phyloP scores from a whole-genome alignment of 2,329 filamentous ascomycete species.

The Alternaria dauci region DNA sequence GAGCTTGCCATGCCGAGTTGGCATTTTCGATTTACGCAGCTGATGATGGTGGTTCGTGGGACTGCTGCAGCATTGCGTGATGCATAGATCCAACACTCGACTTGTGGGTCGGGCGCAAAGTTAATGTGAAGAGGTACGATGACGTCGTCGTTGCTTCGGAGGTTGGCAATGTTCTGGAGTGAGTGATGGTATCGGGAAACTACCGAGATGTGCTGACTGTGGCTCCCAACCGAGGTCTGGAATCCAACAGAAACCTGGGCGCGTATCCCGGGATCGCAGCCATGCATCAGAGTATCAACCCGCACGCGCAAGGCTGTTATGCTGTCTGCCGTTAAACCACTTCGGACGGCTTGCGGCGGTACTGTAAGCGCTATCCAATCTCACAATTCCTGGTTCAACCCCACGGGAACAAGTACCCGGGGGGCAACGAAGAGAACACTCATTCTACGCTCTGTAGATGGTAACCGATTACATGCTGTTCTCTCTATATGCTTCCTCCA shows the following conservation, averaged over 20 bases:
- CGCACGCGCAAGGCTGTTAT: background rate
- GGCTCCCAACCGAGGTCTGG: slow-evolving; percentile 3
- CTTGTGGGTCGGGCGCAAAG: background rate
- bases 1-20: background rate
- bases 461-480: background rate
- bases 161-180: background rate
- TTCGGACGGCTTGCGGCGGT: background rate
- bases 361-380: background rate
- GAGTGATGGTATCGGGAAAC: background rate
- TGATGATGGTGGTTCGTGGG: background rate
- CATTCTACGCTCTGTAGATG: background rate
- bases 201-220: background rate
- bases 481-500: background rate
- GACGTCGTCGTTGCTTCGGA: slow-evolving; percentile 5
- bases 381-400: background rate
- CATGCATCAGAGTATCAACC: background rate
- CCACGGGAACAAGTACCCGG: background rate
- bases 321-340: background rate
- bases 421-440: background rate
- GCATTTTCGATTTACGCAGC: background rate
- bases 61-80: background rate
- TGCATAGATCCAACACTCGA: background rate
- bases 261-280: background rate
- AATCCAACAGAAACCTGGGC: background rate
- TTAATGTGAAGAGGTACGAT: background rate